Base-by-base conservation (phyloP, 345 rosid species). In the Noccaea caerulescens region DNA sequence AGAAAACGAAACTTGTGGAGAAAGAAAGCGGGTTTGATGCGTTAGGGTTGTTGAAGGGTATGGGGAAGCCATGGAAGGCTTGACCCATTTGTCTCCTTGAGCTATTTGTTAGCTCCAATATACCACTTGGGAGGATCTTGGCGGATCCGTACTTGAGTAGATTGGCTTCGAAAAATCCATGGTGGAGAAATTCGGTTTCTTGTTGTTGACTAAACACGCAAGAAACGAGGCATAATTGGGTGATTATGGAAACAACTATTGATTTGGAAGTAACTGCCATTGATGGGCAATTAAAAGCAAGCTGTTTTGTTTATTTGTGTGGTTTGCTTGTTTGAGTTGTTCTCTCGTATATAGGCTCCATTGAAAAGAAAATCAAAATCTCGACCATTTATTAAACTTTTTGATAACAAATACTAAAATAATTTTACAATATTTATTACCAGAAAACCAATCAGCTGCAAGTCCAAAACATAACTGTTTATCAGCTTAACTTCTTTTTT, bases 41-140 rank as follows among this genome's bases (percentile, higher is more conserved):
- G 72, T 50, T 53, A 54, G 80, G 7, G 32, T 63, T 69, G 72
- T 61, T 61, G 82, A 84, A 79, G 1, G 70, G 43, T 12, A 84
- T 33, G 3, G 87, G 83, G 47, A 63, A 75, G 8, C 76, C 67
- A 56, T 70, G 63, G 76, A 86, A 84, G 38, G 87, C 83, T 63
- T 79, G 85, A 18, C 85, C 92, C 14, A 12, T 39, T 47, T 82
- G 61, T 4, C 39, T 42, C 4, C 75, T 27, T 34, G 86, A 73
- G 62, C 43, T 76, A 65, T 88, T 82, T 45, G 93, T 86, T 4
- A 88, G 79, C 82, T 88, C 80, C 68, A 84, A 71, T 3, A 84
- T 72, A 20, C 91, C 87, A 65, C 58, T 79, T n/a, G 81, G 62
- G n/a, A 69, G 83, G 77, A 84, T 71, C 0, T 54, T 52, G 10